phyloP scores from a whole-genome alignment of 352 stramenopile genomes.

The Phytopythium helicoides region DNA sequence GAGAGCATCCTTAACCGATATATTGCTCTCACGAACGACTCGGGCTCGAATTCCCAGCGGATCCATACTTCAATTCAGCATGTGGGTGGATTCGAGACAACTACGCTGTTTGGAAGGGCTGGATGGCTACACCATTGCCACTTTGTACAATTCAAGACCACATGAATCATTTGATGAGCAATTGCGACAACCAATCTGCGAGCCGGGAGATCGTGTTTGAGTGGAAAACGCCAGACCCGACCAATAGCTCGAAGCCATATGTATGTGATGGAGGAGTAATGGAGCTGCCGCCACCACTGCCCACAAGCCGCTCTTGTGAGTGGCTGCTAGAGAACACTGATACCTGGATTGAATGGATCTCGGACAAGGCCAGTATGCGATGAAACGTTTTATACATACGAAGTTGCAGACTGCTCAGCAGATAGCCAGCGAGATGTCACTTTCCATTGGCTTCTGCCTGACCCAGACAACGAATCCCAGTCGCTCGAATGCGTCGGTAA shows the following conservation, averaged over 20 bases:
- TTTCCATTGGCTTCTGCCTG: constrained; percentile 21
- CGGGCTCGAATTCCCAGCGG: neutral
- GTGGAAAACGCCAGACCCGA: constrained; percentile 17
- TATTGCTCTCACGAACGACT: neutral
- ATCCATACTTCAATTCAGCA: constrained; percentile 17
- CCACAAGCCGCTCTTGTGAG: constrained; percentile 19
- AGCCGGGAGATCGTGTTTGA: constrained; percentile 10
- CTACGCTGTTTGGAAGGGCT: constrained; percentile 21
- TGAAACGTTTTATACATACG: constrained; percentile 17
- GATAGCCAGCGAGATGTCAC: constrained; percentile 1
- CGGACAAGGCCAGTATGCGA: constrained; percentile 20
- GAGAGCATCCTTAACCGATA: constrained; percentile 1
- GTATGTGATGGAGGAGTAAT: constrained; percentile 19
- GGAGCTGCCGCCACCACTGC: constrained; percentile 4
- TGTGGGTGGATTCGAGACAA: constrained; percentile 28
- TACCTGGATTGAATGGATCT: constrained; percentile 19
- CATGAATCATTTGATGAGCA: constrained; percentile 7
- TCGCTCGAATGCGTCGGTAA: constrained; percentile 19
- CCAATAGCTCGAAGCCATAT: constrained; percentile 17
- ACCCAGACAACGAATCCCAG: constrained; percentile 7
- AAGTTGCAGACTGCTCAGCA: constrained; percentile 11
- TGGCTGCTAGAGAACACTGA: constrained; percentile 20
- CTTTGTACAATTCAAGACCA: constrained; percentile 14
- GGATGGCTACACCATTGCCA: constrained; percentile 15
- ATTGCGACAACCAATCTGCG: constrained; percentile 3